Base-by-base conservation (phyloP, 768 basidiomycete species). In the Lactarius evosmus region DNA sequence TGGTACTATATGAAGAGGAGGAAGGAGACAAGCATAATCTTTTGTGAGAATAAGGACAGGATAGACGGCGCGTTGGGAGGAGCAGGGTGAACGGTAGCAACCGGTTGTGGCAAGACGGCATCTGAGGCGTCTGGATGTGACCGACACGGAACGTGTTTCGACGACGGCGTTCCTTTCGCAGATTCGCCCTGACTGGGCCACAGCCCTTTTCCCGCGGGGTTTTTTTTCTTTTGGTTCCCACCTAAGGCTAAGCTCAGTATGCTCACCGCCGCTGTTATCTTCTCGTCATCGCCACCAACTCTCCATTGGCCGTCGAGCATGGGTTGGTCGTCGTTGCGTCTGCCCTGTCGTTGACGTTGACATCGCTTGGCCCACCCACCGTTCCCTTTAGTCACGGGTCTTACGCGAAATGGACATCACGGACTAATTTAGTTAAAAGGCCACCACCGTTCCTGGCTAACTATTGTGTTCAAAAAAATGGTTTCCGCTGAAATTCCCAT, bases 101-200 rank as follows among this genome's bases (percentile, higher is more conserved):
- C 78, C 78, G 75, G 75, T 72, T 72, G 76, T 78, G 78, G 79
- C 77, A 79, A 78, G 79, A 77, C 74, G 72, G 72, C 79, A 80
- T 79, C 78, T 77, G 78, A 68, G 70, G 73, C 74, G 71, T 79
- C 76, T 72, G 74, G 79, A 80, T 83, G 84, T 82, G 86, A 85
- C 78, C 79, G 78, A 82, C 83, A 81, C 82, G 81, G 85, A 87
- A 88, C 86, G 86, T 88, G 86, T 86, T 86, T 82, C 85, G 83
- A 79, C 80, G 80, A 78, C 80, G 79, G 78, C 73, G 69, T 70
- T 72, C 69, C 72, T 73, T 72, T 71, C 73, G 72, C 70, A 74
- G 74, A 71, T 73, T 69, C 69, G 68, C 71, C 72, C 69, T 67
- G 63, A 65, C 46, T 17, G 30, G 29, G 52, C 52, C 52, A 29